Evolutionary conservation across 2,329 filamentous ascomycete genomes (phyloP).

Genomic region (Phialophora macrospora): DNA sequence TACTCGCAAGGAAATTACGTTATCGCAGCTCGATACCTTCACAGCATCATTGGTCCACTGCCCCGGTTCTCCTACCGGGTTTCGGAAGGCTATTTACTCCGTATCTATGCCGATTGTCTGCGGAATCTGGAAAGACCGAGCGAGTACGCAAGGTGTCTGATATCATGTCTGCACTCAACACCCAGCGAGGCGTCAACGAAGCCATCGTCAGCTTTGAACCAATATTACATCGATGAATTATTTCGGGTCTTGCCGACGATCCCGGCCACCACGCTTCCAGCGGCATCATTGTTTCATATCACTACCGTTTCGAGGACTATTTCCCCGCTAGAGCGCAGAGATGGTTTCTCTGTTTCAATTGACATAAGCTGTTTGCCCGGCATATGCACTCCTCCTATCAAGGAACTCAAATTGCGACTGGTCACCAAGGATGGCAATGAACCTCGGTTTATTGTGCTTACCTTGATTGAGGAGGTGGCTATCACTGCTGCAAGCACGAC

Average conservation of each 20-base stretch:
- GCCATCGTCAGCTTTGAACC: slow-evolving; percentile 40
- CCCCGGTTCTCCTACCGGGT: slow-evolving; percentile 76
- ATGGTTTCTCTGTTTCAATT: slow-evolving; percentile 76
- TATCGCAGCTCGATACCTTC: slow-evolving; percentile 76
- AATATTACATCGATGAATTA: slow-evolving; percentile 49
- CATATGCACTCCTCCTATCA: slow-evolving; percentile 18
- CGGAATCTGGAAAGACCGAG: slow-evolving; percentile 75
- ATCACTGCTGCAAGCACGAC: slow-evolving; percentile 60
- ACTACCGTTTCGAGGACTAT: slow-evolving; percentile 71
- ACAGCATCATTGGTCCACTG: slow-evolving; percentile 77
- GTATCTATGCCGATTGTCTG: slow-evolving; percentile 83
- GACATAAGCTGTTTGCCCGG: slow-evolving; percentile 17
- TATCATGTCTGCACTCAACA: slow-evolving; percentile 53
- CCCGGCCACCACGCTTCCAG: slow-evolving; percentile 68
- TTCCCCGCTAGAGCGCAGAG: slow-evolving; percentile 69
- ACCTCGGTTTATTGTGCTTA: slow-evolving; percentile 62
- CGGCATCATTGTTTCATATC: slow-evolving; percentile 75
- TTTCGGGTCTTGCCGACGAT: slow-evolving; percentile 56
- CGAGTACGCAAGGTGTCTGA: slow-evolving; percentile 75
- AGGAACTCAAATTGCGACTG: slow-evolving; percentile 29
- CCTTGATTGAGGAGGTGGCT: slow-evolving; percentile 57
- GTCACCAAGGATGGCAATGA: slow-evolving; percentile 28
- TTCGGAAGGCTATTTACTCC: slow-evolving; percentile 80
- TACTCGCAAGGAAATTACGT: slow-evolving; percentile 75
- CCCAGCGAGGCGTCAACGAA: slow-evolving; percentile 48